Evolutionary conservation across 805 yeast species (phyloP).

Genomic region (Ogataea wickerhamii): DNA sequence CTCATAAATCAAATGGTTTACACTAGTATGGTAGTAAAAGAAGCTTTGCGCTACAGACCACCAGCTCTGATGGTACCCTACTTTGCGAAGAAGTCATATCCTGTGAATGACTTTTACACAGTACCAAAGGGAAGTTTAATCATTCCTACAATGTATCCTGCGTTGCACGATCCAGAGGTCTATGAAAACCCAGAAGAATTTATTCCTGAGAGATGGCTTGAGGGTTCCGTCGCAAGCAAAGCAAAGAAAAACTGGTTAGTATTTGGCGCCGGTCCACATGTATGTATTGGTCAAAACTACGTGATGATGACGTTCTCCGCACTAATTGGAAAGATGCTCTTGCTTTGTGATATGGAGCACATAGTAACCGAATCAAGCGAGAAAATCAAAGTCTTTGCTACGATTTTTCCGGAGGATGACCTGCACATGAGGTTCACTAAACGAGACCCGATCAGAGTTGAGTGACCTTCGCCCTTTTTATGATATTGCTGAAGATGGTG

Average conservation of each 20-base stretch:
- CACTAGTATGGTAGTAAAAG: slow-evolving; percentile 88
- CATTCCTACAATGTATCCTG: slow-evolving; percentile 92
- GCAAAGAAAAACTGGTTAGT: slow-evolving; percentile 92
- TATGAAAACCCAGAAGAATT: slow-evolving; percentile 92
- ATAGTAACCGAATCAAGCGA: slow-evolving; percentile 81
- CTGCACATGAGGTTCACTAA: slow-evolving; percentile 69
- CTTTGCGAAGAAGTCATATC: slow-evolving; percentile 82
- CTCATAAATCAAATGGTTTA: slow-evolving; percentile 83
- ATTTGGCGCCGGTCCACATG: slow-evolving; percentile 96
- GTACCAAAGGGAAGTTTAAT: slow-evolving; percentile 98
- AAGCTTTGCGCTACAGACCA: slow-evolving; percentile 90
- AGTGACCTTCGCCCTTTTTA: no score
- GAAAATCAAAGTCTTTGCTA: slow-evolving; percentile 93
- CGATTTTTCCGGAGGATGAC: slow-evolving; percentile 97
- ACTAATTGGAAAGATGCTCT: slow-evolving; percentile 84
- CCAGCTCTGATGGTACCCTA: slow-evolving; percentile 99
- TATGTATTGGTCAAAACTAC: slow-evolving; percentile 91
- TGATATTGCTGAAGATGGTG: no score
- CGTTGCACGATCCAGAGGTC: slow-evolving; percentile 95
- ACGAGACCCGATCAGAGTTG: slow-evolving; percentile 49
- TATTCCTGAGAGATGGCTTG: slow-evolving; percentile 93
- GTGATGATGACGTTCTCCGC: slow-evolving; percentile 88
- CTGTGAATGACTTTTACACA: slow-evolving; percentile 75
- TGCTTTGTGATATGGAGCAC: slow-evolving; percentile 79
- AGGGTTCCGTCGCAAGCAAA: slow-evolving; percentile 69